phyloP scores from a whole-genome alignment of 1,284 basidiomycete genomes.

The Irpex rosettiformis region DNA sequence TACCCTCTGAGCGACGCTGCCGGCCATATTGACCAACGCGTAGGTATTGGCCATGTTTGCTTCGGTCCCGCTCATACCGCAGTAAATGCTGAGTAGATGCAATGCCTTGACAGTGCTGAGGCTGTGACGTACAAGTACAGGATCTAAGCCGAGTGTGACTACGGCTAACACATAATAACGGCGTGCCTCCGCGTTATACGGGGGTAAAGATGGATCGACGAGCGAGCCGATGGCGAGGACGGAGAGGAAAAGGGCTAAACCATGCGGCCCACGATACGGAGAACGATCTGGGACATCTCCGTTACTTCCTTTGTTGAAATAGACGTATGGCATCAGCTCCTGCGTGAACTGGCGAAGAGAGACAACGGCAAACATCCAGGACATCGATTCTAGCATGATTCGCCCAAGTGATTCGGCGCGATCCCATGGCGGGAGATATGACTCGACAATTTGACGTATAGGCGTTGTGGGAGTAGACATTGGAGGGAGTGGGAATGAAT shows the following conservation, averaged over 20 bases:
- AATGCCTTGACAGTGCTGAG: slow-evolving; percentile 45
- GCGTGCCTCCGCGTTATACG: slow-evolving; percentile 51
- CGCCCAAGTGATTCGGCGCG: slow-evolving; percentile 22
- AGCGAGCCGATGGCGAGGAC: slow-evolving; percentile 49
- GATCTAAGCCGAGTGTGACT: slow-evolving; percentile 43
- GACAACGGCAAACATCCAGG: slow-evolving; percentile 53
- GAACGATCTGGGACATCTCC: slow-evolving; percentile 13
- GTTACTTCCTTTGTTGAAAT: slow-evolving; percentile 19
- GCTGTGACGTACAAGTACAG: slow-evolving; percentile 36
- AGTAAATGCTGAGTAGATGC: slow-evolving; percentile 51
- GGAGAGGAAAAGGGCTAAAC: slow-evolving; percentile 46
- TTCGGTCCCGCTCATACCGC: slow-evolving; percentile 50
- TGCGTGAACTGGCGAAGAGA: slow-evolving; percentile 40
- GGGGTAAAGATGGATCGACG: slow-evolving; percentile 43
- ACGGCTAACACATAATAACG: slow-evolving; percentile 49
- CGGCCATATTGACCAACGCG: slow-evolving; percentile 42
- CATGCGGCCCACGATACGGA: slow-evolving; percentile 41
- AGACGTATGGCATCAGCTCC: slow-evolving; percentile 44
- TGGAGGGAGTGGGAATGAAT: slow-evolving; percentile 18
- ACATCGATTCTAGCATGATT: slow-evolving; percentile 45
- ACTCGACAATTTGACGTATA: slow-evolving; percentile 14
- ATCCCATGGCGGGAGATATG: slow-evolving; percentile 17
- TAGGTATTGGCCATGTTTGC: slow-evolving; percentile 45
- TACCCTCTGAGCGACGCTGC: slow-evolving; percentile 44
- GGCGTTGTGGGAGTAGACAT: slow-evolving; percentile 13